Conservation (phyloP, 371 early-diverging fungal species). For the Circinella umbellata region DNA sequence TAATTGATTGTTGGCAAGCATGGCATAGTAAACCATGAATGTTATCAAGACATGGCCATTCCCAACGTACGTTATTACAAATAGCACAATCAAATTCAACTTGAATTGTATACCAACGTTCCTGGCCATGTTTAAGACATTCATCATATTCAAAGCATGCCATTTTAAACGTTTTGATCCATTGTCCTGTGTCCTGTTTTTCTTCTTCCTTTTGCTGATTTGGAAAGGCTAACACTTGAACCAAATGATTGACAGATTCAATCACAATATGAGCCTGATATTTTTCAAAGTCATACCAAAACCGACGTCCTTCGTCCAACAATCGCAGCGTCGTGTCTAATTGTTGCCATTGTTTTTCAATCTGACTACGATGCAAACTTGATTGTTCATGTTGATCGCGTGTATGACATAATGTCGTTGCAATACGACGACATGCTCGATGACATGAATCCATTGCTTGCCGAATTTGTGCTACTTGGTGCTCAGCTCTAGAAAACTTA, state of each 20-base stretch:
- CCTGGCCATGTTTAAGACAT: constrained; percentile 32
- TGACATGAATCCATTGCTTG: constrained; percentile 31
- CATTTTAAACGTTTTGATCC: constrained; percentile 33
- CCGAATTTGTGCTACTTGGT: constrained; percentile 38
- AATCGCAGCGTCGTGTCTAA: constrained; percentile 11
- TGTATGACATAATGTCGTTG: constrained; percentile 13
- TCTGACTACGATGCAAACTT: constrained; percentile 16
- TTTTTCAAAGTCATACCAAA: constrained; percentile 37
- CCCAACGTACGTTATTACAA: constrained; percentile 23
- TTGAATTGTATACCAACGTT: constrained; percentile 26
- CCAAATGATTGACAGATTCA: constrained; percentile 21
- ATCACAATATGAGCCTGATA: constrained; percentile 31
- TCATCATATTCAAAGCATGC: constrained; percentile 39
- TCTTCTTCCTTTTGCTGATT: too few relatives aligned
- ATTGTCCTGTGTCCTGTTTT: constrained; percentile 18
- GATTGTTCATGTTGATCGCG: constrained; percentile 14
- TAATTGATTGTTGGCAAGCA: neutral
- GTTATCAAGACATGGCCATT: constrained; percentile 37
- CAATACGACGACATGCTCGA: constrained; percentile 18
- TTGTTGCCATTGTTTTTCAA: constrained; percentile 11
- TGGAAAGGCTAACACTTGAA: neutral
- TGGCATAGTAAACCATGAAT: constrained; percentile 7
- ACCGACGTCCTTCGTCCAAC: constrained; percentile 26
- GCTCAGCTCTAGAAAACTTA: constrained; percentile 39
- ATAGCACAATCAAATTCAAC: constrained; percentile 39